Conservation (phyloP, 371 early-diverging fungal species). For the Batrachochytrium dendrobatidis region DNA sequence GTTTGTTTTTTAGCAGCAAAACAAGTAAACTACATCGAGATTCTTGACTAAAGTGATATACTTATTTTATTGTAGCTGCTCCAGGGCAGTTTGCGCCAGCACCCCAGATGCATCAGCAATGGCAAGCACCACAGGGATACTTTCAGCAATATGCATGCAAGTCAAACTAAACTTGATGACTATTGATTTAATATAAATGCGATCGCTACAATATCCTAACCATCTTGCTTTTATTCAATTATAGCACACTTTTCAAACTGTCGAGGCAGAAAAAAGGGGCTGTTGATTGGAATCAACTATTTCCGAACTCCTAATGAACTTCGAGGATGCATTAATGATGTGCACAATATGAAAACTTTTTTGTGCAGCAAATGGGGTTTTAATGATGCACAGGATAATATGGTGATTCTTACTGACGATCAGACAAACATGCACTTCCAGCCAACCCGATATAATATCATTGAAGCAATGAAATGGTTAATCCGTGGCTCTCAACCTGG, state of each 20-base stretch:
- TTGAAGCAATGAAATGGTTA: constrained; percentile 83
- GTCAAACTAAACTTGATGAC: background rate
- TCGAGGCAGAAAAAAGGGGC: constrained; percentile 44
- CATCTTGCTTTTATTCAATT: no score
- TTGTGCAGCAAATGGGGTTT: constrained; percentile 58
- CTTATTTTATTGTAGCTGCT: no score
- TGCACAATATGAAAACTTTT: constrained; percentile 70
- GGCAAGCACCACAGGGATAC: constrained; percentile 12
- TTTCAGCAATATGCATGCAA: constrained; percentile 14
- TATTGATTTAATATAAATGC: background rate
- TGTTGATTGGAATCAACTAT: constrained; percentile 92
- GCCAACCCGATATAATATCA: constrained; percentile 79
- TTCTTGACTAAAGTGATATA: no score
- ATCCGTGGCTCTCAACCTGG: constrained; percentile 70
- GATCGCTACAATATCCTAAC: background rate
- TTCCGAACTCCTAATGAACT: constrained; percentile 52
- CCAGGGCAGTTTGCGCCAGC: no score
- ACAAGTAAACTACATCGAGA: no score
- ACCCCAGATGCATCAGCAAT: no score
- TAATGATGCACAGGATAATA: constrained; percentile 42
- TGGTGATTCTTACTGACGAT: constrained; percentile 84
- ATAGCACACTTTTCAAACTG: constrained; percentile 14
- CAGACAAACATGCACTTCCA: constrained; percentile 45
- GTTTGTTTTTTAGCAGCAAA: no score
- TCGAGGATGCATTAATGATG: constrained; percentile 78